Evolutionary conservation across 495 filamentous ascomycete genomes (phyloP).

Genomic region (Geoglossum glabrum): DNA sequence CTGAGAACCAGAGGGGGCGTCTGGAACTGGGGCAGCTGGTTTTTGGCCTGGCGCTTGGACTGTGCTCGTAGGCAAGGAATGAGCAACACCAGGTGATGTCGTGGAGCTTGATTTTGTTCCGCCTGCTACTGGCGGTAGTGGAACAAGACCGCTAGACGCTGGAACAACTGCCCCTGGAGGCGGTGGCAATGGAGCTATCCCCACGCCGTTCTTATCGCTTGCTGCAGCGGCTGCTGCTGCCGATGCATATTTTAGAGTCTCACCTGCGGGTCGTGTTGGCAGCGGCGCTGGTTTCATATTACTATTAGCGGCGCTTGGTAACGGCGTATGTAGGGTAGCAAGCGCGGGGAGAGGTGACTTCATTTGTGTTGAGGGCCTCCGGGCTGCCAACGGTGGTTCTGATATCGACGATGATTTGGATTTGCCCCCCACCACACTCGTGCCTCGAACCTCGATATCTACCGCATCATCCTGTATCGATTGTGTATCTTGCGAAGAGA

Average conservation of each 20-base stretch:
- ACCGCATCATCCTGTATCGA: constrained; percentile 69
- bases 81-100: constrained; percentile 31
- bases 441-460: constrained; percentile 33
- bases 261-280: constrained; percentile 65
- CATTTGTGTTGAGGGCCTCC: constrained; percentile 62
- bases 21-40: constrained; percentile 18
- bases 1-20: background rate
- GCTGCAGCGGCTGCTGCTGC: constrained; percentile 89
- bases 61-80: constrained; percentile 28
- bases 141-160: constrained; percentile 6
- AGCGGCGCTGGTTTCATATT: constrained; percentile 82
- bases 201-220: constrained; percentile 68
- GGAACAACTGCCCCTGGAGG: constrained; percentile 41
- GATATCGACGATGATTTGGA: constrained; percentile 25
- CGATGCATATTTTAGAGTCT: constrained; percentile 89
- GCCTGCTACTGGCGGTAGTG: constrained; percentile 18
- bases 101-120: constrained; percentile 27
- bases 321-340: constrained; percentile 59
- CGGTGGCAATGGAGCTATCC: constrained; percentile 80
- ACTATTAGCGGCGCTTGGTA: constrained; percentile 41
- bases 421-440: constrained; percentile 27
- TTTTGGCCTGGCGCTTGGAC: constrained; percentile 21
- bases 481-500: constrained; percentile 88
- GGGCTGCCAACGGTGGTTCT: constrained; percentile 31
- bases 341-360: constrained; percentile 83